phyloP scores from a whole-genome alignment of 2,329 filamentous ascomycete species.

The Talaromyces verruculosus region DNA sequence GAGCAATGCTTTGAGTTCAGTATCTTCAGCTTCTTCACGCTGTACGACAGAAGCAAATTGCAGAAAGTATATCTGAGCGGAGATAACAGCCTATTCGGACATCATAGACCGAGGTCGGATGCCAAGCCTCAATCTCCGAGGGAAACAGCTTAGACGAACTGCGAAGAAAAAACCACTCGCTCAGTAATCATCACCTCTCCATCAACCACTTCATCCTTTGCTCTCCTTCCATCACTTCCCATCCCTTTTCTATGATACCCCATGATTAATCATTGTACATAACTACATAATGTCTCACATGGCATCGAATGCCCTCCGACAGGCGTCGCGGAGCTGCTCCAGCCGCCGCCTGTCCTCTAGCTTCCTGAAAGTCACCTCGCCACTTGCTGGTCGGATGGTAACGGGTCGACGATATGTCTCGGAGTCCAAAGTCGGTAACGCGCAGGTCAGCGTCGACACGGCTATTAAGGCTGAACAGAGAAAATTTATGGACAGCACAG shows the following conservation, averaged over 20 bases:
- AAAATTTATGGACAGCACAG: constrained; percentile 65
- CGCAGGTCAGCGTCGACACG: constrained; percentile 77
- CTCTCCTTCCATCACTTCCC: constrained; percentile 15
- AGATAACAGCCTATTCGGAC: constrained; percentile 1
- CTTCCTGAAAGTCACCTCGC: constrained; percentile 42
- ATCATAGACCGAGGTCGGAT: not conserved
- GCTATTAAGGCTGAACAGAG: constrained; percentile 85
- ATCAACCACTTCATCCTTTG: not conserved
- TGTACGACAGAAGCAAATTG: not conserved
- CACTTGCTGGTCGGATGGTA: constrained; percentile 39
- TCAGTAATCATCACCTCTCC: constrained; percentile 21
- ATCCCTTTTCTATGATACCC: constrained; percentile 25
- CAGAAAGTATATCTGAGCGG: not conserved
- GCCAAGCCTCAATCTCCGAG: constrained; percentile 15
- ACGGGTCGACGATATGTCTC: constrained; percentile 73
- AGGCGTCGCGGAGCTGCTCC: constrained; percentile 62
- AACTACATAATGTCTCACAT: constrained; percentile 59
- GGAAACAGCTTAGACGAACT: not conserved
- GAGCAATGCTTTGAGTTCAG: not conserved
- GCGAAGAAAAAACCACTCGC: constrained; percentile 2
- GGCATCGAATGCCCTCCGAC: constrained; percentile 65
- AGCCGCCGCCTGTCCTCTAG: constrained; percentile 50
- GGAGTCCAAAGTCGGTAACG: constrained; percentile 66
- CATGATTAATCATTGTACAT: constrained; percentile 27
- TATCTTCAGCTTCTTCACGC: not conserved